These are phyloP conservation scores for Xylaria sp. DNA, from an alignment of 2,329 filamentous ascomycete species.

Conservation along the genomic window DNA sequence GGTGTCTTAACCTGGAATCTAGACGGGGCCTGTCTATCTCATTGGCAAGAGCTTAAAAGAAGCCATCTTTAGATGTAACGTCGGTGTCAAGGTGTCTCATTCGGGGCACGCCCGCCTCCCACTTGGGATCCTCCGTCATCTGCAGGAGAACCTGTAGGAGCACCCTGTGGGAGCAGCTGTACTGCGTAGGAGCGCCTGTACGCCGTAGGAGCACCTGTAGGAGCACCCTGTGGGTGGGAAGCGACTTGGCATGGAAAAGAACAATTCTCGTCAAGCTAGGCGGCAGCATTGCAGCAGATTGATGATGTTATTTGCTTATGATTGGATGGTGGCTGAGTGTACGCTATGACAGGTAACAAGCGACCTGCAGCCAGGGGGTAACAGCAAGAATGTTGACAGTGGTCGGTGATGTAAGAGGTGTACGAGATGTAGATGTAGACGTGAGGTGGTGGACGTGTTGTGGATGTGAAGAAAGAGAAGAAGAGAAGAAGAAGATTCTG, in stretches of 20 bases:
- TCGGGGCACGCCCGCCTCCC: constrained; percentile 5
- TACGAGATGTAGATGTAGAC: not conserved
- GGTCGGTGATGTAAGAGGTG: not conserved
- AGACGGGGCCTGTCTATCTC: constrained; percentile 1
- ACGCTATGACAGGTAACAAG: not conserved
- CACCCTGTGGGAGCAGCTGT: too few relatives aligned
- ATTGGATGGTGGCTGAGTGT: constrained; percentile 6
- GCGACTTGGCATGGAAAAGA: constrained; percentile 1
- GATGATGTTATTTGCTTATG: not conserved
- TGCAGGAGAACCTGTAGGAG: not conserved
- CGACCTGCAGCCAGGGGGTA: constrained; percentile 4
- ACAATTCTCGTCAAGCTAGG: constrained; percentile 5
- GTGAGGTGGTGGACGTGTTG: not conserved
- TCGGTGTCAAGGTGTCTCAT: constrained; percentile 13
- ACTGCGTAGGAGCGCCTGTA: too few relatives aligned
- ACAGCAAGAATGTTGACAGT: not conserved
- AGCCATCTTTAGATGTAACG: constrained; percentile 14
- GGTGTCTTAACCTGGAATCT: not conserved
- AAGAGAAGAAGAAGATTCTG: too few relatives aligned
- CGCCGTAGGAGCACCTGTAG: too few relatives aligned
- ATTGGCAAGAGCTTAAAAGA: constrained; percentile 12
- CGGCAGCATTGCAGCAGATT: constrained; percentile 3
- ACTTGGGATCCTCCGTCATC: constrained; percentile 9
- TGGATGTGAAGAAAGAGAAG: not conserved
- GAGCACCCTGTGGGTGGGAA: not conserved